These are phyloP conservation scores for Ceraceosorus bombacis DNA, from an alignment of 1,284 basidiomycete species.

Conservation along the genomic window DNA sequence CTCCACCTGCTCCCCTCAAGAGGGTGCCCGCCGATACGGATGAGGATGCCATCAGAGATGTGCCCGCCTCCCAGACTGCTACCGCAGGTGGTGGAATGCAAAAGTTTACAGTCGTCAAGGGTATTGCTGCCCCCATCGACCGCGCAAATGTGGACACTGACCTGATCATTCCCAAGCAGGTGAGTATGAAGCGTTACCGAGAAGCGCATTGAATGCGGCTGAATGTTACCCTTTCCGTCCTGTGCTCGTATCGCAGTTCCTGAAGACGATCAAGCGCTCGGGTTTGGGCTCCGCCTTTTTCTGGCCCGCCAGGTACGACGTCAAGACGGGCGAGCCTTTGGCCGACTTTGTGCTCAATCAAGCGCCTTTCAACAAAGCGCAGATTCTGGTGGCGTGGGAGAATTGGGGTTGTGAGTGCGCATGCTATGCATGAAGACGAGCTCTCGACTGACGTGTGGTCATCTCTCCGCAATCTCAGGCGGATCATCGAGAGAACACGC, in stretches of 20 bases:
- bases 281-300: constrained; percentile 44
- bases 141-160: constrained; percentile 46
- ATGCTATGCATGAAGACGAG: too few relatives aligned
- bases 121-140: constrained; percentile 43
- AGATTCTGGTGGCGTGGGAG: constrained; percentile 39
- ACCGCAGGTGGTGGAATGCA: constrained; percentile 34
- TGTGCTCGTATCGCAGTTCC: constrained; percentile 16
- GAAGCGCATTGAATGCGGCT: too few relatives aligned
- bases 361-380: constrained; percentile 29
- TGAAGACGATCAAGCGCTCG: constrained; percentile 47
- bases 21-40: constrained; percentile 20
- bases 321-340: constrained; percentile 35
- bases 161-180: constrained; percentile 43
- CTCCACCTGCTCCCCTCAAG: constrained; percentile 20
- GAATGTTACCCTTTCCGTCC: too few relatives aligned
- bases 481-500: constrained; percentile 43
- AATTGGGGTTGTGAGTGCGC: constrained; percentile 41
- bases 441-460: too few relatives aligned
- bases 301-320: constrained; percentile 42
- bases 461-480: too few relatives aligned
- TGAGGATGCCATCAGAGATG: constrained; percentile 30
- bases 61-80: constrained; percentile 13
- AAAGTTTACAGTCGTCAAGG: constrained; percentile 39
- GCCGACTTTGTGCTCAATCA: constrained; percentile 41
- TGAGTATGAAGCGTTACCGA: constrained; percentile 3